Evolutionary conservation across 129 eudicot genomes (phyloP), one percentile per base, ranked within the genome.

Genomic region (Pseudognaphalium luteoalbum): DNA sequence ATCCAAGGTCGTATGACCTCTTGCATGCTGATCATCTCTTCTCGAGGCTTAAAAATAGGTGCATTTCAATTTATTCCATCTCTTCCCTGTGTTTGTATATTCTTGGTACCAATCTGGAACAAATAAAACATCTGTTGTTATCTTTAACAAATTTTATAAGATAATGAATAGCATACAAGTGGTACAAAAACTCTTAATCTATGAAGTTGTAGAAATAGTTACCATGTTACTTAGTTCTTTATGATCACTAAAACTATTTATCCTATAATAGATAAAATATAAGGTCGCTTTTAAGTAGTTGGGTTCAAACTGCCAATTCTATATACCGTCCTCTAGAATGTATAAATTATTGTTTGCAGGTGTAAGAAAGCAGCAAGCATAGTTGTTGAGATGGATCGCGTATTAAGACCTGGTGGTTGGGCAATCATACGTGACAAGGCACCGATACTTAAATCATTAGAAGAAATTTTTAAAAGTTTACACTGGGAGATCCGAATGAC

Each of bases 1-100:
- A 94, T 79, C 99, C 99, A 76, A 88, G 99, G 83, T 87, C 99
- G 17, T 91, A 91, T 63, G 99, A 94, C 81, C 96, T 91, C 66
- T 68, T 94, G 28, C 99, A 94, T 71, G 99, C 96, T 7, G 99
- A 94, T 89, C 99, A 94, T 86, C 92, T 94, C 83, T 94, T 94
- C 86, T 90, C 99, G 3, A 85, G 99, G 73, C 90, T 94, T 70
- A 94, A 94, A 78, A 83, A 87, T 83, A 89, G 99, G 99, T 93
- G 29, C n/a, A 3, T 66, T 28, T 12, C 8, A n/a, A 14, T 76
- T 47, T 71, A 51, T 80, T 61, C 22, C 63, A 32, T 47, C 51
- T 28, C 34, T 63, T 52, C 68, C 42, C 73, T 12, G 54, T 51
- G 59, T 68, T 21, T 33, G 33, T 11, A 8, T 34, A 30, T 34